phyloP scores from a whole-genome alignment of 352 stramenopile species.

The Globisporangium emineosum region DNA sequence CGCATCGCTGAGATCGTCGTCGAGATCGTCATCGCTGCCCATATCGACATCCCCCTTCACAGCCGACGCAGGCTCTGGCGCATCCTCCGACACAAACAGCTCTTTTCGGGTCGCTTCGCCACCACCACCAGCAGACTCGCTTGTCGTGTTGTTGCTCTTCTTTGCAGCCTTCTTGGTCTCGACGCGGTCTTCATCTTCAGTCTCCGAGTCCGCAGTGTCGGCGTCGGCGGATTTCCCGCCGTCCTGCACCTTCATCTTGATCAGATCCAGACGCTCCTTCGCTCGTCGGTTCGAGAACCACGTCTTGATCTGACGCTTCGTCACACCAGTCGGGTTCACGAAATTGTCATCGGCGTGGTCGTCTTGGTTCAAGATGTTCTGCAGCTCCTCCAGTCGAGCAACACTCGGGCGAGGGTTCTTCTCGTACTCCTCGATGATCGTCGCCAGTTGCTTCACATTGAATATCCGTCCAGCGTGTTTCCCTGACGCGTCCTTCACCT shows the following conservation, averaged over 20 bases:
- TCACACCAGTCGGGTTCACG: slow-evolving; percentile 42
- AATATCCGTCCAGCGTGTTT: slow-evolving; percentile 71
- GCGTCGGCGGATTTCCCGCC: slow-evolving; percentile 13
- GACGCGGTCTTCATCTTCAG: slow-evolving; percentile 35
- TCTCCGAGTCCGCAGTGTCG: slow-evolving; percentile 29
- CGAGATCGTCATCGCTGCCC: slow-evolving; percentile 33
- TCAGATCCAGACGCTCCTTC: slow-evolving; percentile 75
- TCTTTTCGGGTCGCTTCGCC: slow-evolving; percentile 22
- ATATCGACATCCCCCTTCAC: slow-evolving; percentile 28
- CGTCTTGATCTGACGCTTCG: slow-evolving; percentile 79
- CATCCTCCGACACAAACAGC: slow-evolving; percentile 15
- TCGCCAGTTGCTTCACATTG: slow-evolving; percentile 82
- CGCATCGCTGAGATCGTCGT: slow-evolving; percentile 22
- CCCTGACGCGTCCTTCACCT: slow-evolving; percentile 11
- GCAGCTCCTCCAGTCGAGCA: slow-evolving; percentile 62
- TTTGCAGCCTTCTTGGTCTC: slow-evolving; percentile 13
- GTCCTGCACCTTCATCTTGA: slow-evolving; percentile 76
- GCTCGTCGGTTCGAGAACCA: slow-evolving; percentile 83
- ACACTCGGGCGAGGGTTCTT: slow-evolving; percentile 70
- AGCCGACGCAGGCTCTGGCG: background rate
- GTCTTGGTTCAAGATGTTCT: slow-evolving; percentile 67
- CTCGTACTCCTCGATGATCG: slow-evolving; percentile 84
- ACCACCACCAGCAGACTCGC: background rate
- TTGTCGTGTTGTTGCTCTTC: slow-evolving; percentile 6
- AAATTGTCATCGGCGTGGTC: slow-evolving; percentile 64